Evolutionary conservation across 2,329 filamentous ascomycete genomes (phyloP).

Genomic region (Zasmidium angulare): DNA sequence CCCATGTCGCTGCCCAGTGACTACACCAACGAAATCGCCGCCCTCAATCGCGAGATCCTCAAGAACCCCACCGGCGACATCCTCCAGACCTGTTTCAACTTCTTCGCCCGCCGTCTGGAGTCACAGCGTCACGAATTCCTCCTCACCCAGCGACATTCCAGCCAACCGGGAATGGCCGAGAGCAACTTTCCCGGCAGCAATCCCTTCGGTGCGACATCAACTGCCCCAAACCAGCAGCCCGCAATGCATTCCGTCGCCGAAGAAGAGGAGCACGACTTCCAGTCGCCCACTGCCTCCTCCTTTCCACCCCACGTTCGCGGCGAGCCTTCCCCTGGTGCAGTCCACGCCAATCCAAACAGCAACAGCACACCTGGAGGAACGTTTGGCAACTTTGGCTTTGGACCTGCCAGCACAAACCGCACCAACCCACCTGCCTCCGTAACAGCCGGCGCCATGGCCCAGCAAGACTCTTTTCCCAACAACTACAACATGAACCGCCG

Average conservation of each 20-base stretch:
- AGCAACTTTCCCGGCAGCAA: conserved; percentile 76
- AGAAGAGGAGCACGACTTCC: conserved; percentile 77
- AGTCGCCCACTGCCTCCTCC: conserved; percentile 64
- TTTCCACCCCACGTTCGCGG: conserved; percentile 49
- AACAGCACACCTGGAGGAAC: conserved; percentile 21
- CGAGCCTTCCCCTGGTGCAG: conserved; percentile 45
- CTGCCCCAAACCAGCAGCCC: conserved; percentile 41
- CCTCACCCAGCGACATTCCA: conserved; percentile 50
- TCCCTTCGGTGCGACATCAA: conserved; percentile 61
- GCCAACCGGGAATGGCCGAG: conserved; percentile 62
- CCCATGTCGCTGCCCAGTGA: conserved; percentile 47
- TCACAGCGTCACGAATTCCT: conserved; percentile 61
- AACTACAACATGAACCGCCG: conserved; percentile 93
- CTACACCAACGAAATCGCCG: conserved; percentile 63
- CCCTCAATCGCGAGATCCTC: conserved; percentile 61
- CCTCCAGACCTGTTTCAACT: conserved; percentile 69
- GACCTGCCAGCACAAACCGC: conserved; percentile 17
- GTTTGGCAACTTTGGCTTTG: conserved; percentile 39
- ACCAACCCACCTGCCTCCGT: conserved; percentile 43
- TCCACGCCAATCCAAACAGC: conserved; percentile 35
- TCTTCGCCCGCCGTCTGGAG: conserved; percentile 65
- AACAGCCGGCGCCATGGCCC: conserved; percentile 49
- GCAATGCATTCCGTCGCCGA: conserved; percentile 67
- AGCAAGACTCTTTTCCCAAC: conserved; percentile 71
- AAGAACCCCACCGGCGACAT: conserved; percentile 62